phyloP scores from a whole-genome alignment of 1,139 yeast species.

The Sugiyamaella sp. region DNA sequence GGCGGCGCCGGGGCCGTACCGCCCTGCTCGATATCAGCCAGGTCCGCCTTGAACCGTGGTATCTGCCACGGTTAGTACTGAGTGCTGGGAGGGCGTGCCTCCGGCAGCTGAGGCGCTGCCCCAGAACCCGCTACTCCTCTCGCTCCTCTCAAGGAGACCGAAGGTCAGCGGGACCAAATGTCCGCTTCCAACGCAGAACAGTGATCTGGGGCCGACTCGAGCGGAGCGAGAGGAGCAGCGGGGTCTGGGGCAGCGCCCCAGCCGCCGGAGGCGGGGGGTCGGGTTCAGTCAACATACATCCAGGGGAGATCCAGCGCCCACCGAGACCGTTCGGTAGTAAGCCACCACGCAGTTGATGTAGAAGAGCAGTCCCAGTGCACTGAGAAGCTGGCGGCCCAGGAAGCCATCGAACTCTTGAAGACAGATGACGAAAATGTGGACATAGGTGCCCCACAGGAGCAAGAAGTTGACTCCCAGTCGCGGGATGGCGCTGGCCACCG shows the following conservation, averaged over 20 bases:
- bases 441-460: slow-evolving; percentile 63
- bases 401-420: slow-evolving; percentile 34
- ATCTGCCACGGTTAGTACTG: slow-evolving; percentile 20
- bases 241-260: background rate
- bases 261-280: background rate
- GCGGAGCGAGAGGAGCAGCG: background rate
- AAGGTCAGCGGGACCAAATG: too few relatives aligned
- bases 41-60: slow-evolving; percentile 31
- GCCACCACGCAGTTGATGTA: slow-evolving; percentile 44
- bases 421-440: slow-evolving; percentile 41
- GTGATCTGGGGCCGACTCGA: too few relatives aligned
- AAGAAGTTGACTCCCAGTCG: slow-evolving; percentile 55
- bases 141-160: background rate
- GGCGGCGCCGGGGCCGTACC: slow-evolving; percentile 42
- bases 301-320: slow-evolving; percentile 59
- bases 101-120: too few relatives aligned
- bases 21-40: slow-evolving; percentile 32
- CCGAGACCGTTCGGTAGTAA: slow-evolving; percentile 56
- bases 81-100: background rate
- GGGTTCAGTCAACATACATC: slow-evolving; percentile 32
- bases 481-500: slow-evolving; percentile 59
- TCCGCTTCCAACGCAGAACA: too few relatives aligned
- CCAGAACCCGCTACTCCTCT: too few relatives aligned
- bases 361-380: slow-evolving; percentile 33
- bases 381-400: slow-evolving; percentile 28